phyloP scores from a whole-genome alignment of 2,329 filamentous ascomycete species.

The Tolypocladium pustulatum region DNA sequence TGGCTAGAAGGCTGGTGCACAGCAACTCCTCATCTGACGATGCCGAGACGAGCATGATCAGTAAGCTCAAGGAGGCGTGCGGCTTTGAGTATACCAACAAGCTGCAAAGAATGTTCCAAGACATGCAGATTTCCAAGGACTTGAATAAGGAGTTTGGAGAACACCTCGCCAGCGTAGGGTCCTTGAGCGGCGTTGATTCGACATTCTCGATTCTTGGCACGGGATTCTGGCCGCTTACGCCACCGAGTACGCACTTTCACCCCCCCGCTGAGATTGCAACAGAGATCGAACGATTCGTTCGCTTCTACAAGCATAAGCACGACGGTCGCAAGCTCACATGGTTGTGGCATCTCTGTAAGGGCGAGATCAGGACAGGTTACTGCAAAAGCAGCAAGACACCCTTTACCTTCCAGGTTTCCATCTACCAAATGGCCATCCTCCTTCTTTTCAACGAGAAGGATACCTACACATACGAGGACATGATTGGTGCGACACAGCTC shows the following conservation, averaged over 20 bases:
- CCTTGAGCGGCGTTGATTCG: constrained; percentile 67
- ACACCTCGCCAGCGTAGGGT: constrained; percentile 44
- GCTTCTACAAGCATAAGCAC: constrained; percentile 94
- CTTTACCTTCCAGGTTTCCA: constrained; percentile 94
- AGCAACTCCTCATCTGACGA: constrained; percentile 94
- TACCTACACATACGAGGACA: constrained; percentile 76
- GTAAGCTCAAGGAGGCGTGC: constrained; percentile 95
- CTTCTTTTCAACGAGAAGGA: constrained; percentile 91
- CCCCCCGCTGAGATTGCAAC: constrained; percentile 76
- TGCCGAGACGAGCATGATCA: constrained; percentile 98
- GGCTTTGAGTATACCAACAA: constrained; percentile 99
- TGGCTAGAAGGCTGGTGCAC: constrained; percentile 89
- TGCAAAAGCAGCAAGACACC: constrained; percentile 81
- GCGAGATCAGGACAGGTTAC: constrained; percentile 90
- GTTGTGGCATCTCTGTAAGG: constrained; percentile 98
- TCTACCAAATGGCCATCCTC: constrained; percentile 95
- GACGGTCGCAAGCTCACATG: constrained; percentile 93
- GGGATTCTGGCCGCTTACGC: constrained; percentile 89
- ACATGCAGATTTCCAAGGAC: constrained; percentile 98
- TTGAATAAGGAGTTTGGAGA: constrained; percentile 84
- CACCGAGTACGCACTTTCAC: constrained; percentile 79
- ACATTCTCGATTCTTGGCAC: constrained; percentile 90
- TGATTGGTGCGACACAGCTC: constrained; percentile 69
- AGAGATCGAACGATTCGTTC: constrained; percentile 81
- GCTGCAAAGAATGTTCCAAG: constrained; percentile 98